Conservation (phyloP, 2,329 filamentous ascomycete genomes). For the Rhynchosporium secalis region DNA sequence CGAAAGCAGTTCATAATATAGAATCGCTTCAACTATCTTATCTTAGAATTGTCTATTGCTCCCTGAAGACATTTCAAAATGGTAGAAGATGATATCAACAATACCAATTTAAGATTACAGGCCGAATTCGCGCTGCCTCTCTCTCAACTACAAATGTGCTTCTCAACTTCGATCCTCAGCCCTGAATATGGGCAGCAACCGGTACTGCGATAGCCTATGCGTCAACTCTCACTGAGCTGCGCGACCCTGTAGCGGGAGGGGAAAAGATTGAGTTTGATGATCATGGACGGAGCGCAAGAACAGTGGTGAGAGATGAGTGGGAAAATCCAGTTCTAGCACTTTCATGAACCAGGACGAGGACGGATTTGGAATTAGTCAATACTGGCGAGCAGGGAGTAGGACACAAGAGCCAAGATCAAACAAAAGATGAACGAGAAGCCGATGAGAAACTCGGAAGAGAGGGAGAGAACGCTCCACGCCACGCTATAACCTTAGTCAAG, state of each 20-base stretch:
- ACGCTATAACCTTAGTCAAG: neutral
- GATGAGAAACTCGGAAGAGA: constrained; percentile 5
- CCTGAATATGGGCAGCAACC: constrained; percentile 28
- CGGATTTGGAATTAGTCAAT: neutral
- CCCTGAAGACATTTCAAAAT: neutral
- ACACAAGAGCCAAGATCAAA: neutral
- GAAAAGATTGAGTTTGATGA: constrained; percentile 29
- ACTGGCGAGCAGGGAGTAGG: neutral
- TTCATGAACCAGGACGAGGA: constrained; percentile 10
- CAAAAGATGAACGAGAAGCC: neutral
- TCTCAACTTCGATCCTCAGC: constrained; percentile 28
- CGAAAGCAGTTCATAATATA: neutral
- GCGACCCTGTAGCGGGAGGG: constrained; percentile 25
- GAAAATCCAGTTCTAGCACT: constrained; percentile 15
- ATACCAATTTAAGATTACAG: constrained; percentile 4
- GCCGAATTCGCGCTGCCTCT: constrained; percentile 23
- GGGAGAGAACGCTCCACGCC: neutral
- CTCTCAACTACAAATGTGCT: constrained; percentile 22
- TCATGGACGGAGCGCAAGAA: constrained; percentile 22
- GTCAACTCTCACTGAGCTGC: constrained; percentile 24
- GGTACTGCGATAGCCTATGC: constrained; percentile 28
- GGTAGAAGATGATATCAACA: neutral
- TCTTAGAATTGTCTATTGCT: neutral
- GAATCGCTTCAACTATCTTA: neutral
- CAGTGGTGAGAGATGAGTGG: constrained; percentile 28